phyloP scores from a whole-genome alignment of 2,329 filamentous ascomycete genomes.

The Rosellinia necatrix region DNA sequence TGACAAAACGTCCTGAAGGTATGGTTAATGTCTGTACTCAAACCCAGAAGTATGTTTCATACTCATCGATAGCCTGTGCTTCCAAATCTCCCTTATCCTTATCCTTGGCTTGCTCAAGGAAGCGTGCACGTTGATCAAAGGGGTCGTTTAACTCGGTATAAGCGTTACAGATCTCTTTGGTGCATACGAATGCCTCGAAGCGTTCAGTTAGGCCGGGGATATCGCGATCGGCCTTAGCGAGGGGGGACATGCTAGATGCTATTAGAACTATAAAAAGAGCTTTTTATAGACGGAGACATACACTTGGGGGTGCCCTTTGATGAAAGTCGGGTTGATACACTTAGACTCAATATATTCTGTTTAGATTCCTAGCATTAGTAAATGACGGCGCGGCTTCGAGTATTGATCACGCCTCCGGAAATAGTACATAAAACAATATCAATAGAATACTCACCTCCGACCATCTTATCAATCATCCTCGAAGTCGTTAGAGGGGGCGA shows the following conservation, averaged over 20 bases:
- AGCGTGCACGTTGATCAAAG: conserved; percentile 88
- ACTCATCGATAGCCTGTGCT: conserved; percentile 89
- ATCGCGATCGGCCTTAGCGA: conserved; percentile 91
- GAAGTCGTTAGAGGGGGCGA: conserved; percentile 89
- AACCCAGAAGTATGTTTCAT: conserved; percentile 2
- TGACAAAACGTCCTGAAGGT: conserved; percentile 74
- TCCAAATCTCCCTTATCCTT: conserved; percentile 98
- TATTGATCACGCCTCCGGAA: too few species aligned
- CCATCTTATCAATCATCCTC: conserved; percentile 93
- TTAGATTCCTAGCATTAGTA: background rate
- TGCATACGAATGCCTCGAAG: conserved; percentile 96
- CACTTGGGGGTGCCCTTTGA: conserved; percentile 72
- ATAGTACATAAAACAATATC: too few species aligned
- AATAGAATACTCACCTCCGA: conserved; percentile 52
- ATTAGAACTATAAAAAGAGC: background rate
- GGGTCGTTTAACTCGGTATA: conserved; percentile 94
- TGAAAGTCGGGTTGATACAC: conserved; percentile 84
- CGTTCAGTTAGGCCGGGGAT: conserved; percentile 88
- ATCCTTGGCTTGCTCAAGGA: conserved; percentile 93
- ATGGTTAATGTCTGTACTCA: conserved; percentile 2
- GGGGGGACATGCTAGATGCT: conserved; percentile 73
- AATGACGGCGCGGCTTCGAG: too few species aligned
- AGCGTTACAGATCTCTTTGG: conserved; percentile 95
- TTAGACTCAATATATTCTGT: conserved; percentile 83
- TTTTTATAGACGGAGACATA: conserved; percentile 1